Percentiles rank a stretch among this genome's conserved stretches.
Evolutionary conservation across 1,284 basidiomycete genomes (phyloP).

Genomic region (Marasmius tenuissimus): DNA sequence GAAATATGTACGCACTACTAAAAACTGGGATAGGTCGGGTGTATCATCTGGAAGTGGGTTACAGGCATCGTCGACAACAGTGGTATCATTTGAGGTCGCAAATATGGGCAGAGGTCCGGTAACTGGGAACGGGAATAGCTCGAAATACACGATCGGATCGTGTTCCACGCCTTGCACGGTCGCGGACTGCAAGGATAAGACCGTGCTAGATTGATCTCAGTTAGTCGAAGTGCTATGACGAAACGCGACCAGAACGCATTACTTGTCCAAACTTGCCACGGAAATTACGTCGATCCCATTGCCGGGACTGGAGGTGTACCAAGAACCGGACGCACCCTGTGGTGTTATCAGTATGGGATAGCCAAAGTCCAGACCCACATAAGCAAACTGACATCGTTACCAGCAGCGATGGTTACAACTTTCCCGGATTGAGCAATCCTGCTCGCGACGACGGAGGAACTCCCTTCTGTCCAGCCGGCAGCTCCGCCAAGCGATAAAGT

Average conservation of each 20-base stretch:
- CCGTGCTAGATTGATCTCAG: conserved; percentile 25
- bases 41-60: conserved; percentile 49
- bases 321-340: conserved; percentile 43
- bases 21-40: conserved; percentile 47
- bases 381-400: conserved; percentile 25
- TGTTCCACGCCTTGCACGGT: conserved; percentile 40
- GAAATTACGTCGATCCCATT: conserved; percentile 51
- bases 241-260: conserved; percentile 8
- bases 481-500: conserved; percentile 63
- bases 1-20: conserved; percentile 41
- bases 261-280: conserved; percentile 51
- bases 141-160: conserved; percentile 43
- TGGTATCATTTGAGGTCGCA: conserved; percentile 43
- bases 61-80: conserved; percentile 52
- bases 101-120: conserved; percentile 40
- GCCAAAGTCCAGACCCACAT: not conserved
- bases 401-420: conserved; percentile 54
- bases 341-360: not conserved
- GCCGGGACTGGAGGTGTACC: conserved; percentile 49
- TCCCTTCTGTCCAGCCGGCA: conserved; percentile 59
- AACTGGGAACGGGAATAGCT: conserved; percentile 35
- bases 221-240: not conserved
- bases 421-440: conserved; percentile 50
- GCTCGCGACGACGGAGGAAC: conserved; percentile 52
- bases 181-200: conserved; percentile 40